phyloP scores from a whole-genome alignment of 371 early-diverging fungal genomes.

The Mucor mucedo region DNA sequence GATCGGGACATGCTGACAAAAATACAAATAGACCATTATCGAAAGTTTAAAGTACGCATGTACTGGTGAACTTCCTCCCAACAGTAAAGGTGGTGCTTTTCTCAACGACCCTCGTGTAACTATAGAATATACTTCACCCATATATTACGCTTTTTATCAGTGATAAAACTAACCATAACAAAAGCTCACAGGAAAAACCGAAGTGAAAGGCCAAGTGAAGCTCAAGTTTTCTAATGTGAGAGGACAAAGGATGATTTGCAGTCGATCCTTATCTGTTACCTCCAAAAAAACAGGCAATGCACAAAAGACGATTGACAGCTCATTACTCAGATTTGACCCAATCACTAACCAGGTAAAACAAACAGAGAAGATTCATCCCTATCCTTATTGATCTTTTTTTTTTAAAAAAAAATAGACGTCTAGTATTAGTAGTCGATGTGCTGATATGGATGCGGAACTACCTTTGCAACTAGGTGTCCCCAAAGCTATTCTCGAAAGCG shows the following conservation, averaged over 20 bases:
- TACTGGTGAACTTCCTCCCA: conserved; percentile 97
- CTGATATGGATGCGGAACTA: conserved; percentile 90
- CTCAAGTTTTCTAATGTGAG: conserved; percentile 86
- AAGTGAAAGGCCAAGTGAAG: conserved; percentile 94
- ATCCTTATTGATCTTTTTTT: conserved; percentile 1
- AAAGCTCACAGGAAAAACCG: conserved; percentile 82
- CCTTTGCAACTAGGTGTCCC: conserved; percentile 90
- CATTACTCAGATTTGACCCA: conserved; percentile 67
- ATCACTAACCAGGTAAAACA: conserved; percentile 62
- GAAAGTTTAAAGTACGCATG: conserved; percentile 98
- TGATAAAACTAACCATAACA: neutral
- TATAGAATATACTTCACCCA: neutral
- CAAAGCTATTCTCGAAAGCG: conserved; percentile 95
- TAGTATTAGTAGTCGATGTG: conserved; percentile 81
- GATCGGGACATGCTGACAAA: no score
- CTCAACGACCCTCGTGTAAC: conserved; percentile 95
- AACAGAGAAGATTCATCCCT: neutral
- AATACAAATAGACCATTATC: conserved; percentile 86
- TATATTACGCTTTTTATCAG: neutral
- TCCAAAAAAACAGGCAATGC: conserved; percentile 67
- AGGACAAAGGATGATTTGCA: conserved; percentile 76
- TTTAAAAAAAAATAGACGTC: conserved; percentile 42
- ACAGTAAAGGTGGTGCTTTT: conserved; percentile 92
- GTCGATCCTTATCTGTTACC: conserved; percentile 82
- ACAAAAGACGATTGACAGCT: conserved; percentile 89